These are phyloP conservation scores for Adiantum capillusveneris DNA, from an alignment of 75 land plant species.

Conservation along the genomic window DNA sequence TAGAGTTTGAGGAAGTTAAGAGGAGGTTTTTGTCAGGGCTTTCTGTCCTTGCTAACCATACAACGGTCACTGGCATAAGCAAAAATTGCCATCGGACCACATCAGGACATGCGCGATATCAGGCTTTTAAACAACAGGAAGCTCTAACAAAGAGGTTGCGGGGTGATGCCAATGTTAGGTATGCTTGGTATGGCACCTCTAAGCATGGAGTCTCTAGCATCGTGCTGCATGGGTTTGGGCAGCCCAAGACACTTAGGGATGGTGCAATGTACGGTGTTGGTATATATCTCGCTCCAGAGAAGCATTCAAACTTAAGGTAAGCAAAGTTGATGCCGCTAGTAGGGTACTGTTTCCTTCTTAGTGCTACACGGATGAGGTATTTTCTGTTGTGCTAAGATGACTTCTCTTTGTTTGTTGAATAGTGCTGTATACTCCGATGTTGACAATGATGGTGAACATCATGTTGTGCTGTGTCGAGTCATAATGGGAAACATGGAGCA, in stretches of 20 bases:
- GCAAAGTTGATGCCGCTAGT: too few relatives aligned
- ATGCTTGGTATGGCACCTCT: slow-evolving; percentile 72
- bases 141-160: slow-evolving; percentile 34
- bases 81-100: slow-evolving; percentile 15
- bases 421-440: slow-evolving; percentile 58
- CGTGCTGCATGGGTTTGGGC: slow-evolving; percentile 55
- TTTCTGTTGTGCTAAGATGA: neutral
- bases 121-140: slow-evolving; percentile 50
- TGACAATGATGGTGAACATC: slow-evolving; percentile 60
- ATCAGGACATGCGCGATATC: slow-evolving; percentile 25
- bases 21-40: slow-evolving; percentile 42
- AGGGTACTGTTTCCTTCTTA: too few relatives aligned
- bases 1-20: slow-evolving; percentile 26
- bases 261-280: slow-evolving; percentile 56
- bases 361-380: neutral
- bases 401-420: slow-evolving; percentile 12
- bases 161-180: slow-evolving; percentile 70
- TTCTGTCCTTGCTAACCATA: slow-evolving; percentile 9
- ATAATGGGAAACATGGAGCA: slow-evolving; percentile 63
- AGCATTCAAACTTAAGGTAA: slow-evolving; percentile 47
- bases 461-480: slow-evolving; percentile 53
- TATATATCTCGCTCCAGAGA: slow-evolving; percentile 63
- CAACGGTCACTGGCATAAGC: slow-evolving; percentile 35
- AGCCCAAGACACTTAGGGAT: slow-evolving; percentile 14
- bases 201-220: slow-evolving; percentile 30